Percentiles rank a stretch among this genome's conserved stretches.
phyloP scores from a whole-genome alignment of 2,329 filamentous ascomycete genomes.

The Aspergillus hiratsukae region DNA sequence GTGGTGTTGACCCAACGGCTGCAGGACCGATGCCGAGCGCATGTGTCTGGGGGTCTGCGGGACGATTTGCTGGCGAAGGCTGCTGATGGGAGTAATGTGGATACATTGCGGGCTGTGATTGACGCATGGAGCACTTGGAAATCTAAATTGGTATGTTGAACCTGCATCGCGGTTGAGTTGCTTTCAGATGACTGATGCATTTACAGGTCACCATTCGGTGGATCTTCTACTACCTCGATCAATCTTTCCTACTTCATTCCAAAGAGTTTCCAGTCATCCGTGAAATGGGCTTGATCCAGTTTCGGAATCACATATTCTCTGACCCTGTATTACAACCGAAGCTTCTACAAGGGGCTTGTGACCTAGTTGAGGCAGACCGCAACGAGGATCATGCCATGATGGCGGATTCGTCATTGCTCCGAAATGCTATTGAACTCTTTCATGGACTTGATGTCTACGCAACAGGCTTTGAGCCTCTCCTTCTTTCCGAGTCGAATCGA shows the following conservation, averaged over 20 bases:
- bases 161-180: neutral
- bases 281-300: conserved; percentile 73
- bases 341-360: conserved; percentile 67
- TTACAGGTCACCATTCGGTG: conserved; percentile 69
- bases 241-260: conserved; percentile 76
- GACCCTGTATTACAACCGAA: conserved; percentile 49
- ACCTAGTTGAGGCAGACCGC: conserved; percentile 70
- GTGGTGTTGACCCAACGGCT: conserved; percentile 64
- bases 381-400: conserved; percentile 45
- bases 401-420: conserved; percentile 64
- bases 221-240: conserved; percentile 90
- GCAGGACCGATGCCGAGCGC: conserved; percentile 59
- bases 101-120: conserved; percentile 58
- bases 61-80: conserved; percentile 54
- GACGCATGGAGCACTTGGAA: conserved; percentile 74
- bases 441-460: conserved; percentile 80
- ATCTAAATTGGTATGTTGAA: conserved; percentile 60
- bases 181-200: neutral
- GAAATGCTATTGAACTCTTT: conserved; percentile 73
- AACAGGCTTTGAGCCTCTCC: conserved; percentile 70
- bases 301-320: conserved; percentile 60
- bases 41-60: conserved; percentile 56
- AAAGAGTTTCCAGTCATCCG: conserved; percentile 68
- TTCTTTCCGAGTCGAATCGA: conserved; percentile 62
- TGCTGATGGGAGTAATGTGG: conserved; percentile 55